Base-by-base conservation (phyloP, 495 filamentous ascomycete species). In the Neurospora tetrasperma region DNA sequence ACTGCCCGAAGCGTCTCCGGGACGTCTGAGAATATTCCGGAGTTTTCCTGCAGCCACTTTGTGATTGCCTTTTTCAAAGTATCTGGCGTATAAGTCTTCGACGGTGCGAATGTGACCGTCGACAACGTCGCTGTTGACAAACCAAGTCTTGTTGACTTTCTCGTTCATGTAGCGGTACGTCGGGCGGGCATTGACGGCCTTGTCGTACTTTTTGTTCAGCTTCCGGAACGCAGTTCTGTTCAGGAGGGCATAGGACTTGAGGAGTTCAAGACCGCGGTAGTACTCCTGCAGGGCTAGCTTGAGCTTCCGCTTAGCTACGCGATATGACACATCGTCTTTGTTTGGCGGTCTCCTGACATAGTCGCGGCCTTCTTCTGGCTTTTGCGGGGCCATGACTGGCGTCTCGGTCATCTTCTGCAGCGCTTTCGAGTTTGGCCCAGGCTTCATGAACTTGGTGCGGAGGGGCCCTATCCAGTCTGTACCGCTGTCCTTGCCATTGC, bases 191-290 rank as follows among this genome's bases (percentile, higher is more conserved):
- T 95, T 89, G 70, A 93, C 88, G 7, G 89, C 88, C 81, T 98
- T 98, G 83, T 99, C 94, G 76, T 94, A 98, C 83, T 99, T 99
- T 83, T 99, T 99, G 81, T 96, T 98, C 78, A 99, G 94, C 80
- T 99, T 99, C 9, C 94, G 91, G 73, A 98, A 98, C 2, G 94
- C 96, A 3, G 93, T 96, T 69, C 92, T 87, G 78, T 99, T 99
- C 16, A 97, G 83, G 23, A 94, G 85, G 7, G 93, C 91, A 77
- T 96, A 99, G 0, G 92, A 92, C 82, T 97, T 97, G 27, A 99
- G 82, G 20, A 98, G 86, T 79, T 99, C 96, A 4, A 98, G 85
- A 8, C 93, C 91, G 41, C 95, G 89, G 79, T 99, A 97, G 78
- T 92, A 97, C 80, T 98, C 96, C 77, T 94, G 92, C 73, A 97